Evolutionary conservation across 352 stramenopile genomes (phyloP).

Genomic region (Globisporangium cylindrosporum): DNA sequence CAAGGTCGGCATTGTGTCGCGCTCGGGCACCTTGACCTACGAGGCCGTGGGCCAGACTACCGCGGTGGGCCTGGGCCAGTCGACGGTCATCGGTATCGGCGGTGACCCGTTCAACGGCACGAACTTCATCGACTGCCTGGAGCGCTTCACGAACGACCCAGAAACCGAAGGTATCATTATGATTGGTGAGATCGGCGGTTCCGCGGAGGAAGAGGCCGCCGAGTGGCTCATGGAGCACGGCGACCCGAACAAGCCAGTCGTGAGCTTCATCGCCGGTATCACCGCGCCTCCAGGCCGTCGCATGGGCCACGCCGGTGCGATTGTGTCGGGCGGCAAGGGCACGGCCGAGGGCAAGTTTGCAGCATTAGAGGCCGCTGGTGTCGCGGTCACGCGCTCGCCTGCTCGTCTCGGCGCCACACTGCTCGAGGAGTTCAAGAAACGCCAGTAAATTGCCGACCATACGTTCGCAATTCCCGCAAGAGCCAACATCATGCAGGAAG

Average conservation of each 20-base stretch:
- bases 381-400: conserved; percentile 96
- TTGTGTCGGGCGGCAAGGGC: conserved; percentile 98
- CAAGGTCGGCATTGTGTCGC: conserved; percentile 99
- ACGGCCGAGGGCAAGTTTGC: conserved; percentile 97
- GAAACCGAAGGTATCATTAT: conserved; percentile 99
- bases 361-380: conserved; percentile 93
- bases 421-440: conserved; percentile 93
- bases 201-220: conserved; percentile 97
- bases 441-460: conserved; percentile 29
- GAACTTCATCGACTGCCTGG: conserved; percentile 99
- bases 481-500: neutral
- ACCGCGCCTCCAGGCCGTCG: conserved; percentile 97
- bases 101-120: conserved; percentile 99
- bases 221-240: conserved; percentile 98
- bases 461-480: neutral
- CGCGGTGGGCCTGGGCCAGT: conserved; percentile 94
- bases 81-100: conserved; percentile 99
- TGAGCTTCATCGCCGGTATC: conserved; percentile 99
- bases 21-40: conserved; percentile 98
- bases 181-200: conserved; percentile 99
- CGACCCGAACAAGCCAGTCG: conserved; percentile 98
- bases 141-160: conserved; percentile 99
- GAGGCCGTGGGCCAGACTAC: conserved; percentile 99
- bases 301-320: conserved; percentile 99
- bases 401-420: conserved; percentile 96